Conservation (phyloP, 2,329 filamentous ascomycete species). For the Juglanconis juglandina region DNA sequence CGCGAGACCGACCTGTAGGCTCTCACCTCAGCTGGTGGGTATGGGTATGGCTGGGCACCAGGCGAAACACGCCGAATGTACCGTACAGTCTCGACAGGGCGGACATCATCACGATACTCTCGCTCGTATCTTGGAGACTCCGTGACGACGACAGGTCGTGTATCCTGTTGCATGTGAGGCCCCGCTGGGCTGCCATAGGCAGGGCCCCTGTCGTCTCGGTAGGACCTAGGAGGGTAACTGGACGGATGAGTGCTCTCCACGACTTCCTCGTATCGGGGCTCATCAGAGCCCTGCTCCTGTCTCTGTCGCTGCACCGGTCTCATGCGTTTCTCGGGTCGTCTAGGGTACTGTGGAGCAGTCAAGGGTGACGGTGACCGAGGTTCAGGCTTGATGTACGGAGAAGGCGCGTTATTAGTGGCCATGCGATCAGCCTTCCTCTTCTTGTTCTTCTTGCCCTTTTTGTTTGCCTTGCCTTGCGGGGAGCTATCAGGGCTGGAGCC, state of each 20-base stretch:
- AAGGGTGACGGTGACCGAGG: conserved; percentile 62
- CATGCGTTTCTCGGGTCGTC: conserved; percentile 53
- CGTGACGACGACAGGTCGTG: conserved; percentile 25
- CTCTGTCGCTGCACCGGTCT: conserved; percentile 44
- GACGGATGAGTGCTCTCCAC: conserved; percentile 39
- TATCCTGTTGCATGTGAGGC: conserved; percentile 24
- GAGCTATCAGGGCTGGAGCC: conserved; percentile 60
- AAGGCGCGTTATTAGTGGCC: conserved; percentile 43
- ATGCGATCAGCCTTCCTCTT: conserved; percentile 49
- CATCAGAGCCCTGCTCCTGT: conserved; percentile 32
- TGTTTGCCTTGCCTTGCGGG: conserved; percentile 50
- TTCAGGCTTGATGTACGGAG: conserved; percentile 61
- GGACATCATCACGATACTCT: conserved; percentile 32
- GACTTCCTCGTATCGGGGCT: conserved; percentile 37
- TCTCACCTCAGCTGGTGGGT: conserved; percentile 35
- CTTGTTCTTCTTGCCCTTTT: conserved; percentile 49
- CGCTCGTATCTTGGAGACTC: conserved; percentile 28
- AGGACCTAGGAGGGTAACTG: conserved; percentile 32
- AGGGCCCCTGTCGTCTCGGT: conserved; percentile 30
- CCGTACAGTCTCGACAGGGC: conserved; percentile 28
- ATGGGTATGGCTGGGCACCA: conserved; percentile 33
- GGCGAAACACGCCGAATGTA: conserved; percentile 38
- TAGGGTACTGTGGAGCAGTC: conserved; percentile 47
- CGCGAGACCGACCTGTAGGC: conserved; percentile 40
- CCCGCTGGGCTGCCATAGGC: conserved; percentile 34